Conservation (phyloP, 2,329 filamentous ascomycete species). For the Teratosphaeria viscida region DNA sequence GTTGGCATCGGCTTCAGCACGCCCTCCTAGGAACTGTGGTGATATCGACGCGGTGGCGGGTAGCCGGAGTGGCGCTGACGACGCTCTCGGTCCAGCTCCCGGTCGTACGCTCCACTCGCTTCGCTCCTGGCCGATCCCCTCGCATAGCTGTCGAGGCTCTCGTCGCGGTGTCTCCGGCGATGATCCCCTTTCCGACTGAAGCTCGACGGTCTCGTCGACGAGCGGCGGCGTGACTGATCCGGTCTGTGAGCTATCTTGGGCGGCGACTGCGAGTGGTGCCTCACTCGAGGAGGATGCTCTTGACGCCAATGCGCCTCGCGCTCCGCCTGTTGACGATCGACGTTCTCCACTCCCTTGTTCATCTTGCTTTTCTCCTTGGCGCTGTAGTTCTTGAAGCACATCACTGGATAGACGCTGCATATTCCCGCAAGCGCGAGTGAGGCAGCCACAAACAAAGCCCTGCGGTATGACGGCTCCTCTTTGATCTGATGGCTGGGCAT, state of each 20-base stretch:
- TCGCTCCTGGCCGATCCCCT: background rate
- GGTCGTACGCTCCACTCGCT: conserved; percentile 15
- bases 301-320: conserved; percentile 17
- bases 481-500: conserved; percentile 22
- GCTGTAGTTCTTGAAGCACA: conserved; percentile 28
- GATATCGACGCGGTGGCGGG: conserved; percentile 21
- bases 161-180: conserved; percentile 13
- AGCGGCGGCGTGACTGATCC: conserved; percentile 12
- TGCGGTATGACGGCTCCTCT: conserved; percentile 22
- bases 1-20: conserved; percentile 23
- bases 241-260: conserved; percentile 13
- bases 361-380: conserved; percentile 20
- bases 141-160: conserved; percentile 2
- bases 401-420: conserved; percentile 26
- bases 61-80: conserved; percentile 19
- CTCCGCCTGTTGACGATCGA: conserved; percentile 13
- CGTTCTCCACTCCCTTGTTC: conserved; percentile 13
- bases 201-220: conserved; percentile 9
- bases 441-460: conserved; percentile 21
- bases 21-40: conserved; percentile 24
- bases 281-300: conserved; percentile 10
- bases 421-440: conserved; percentile 21
- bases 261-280: conserved; percentile 18
- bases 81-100: conserved; percentile 18
- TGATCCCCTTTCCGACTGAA: conserved; percentile 8